Evolutionary conservation across 192 early-diverging fungal species (phyloP), one percentile per base, ranked within the genome.

Genomic region (Gigaspora rosea): DNA sequence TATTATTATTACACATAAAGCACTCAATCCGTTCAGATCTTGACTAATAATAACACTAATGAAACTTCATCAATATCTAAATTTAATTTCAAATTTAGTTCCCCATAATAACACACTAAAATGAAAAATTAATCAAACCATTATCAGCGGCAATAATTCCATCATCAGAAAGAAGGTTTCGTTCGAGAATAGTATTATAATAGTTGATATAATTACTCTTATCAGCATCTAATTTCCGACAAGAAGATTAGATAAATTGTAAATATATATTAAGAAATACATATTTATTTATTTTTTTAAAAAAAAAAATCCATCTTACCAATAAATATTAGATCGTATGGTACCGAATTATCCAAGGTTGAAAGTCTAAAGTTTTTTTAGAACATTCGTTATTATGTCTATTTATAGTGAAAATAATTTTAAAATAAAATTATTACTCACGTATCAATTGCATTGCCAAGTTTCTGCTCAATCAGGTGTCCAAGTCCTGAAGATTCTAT

Each of bases 91-190:
- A 33, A 33, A 35, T 48, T 47, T n/a, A 16, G 5, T 27, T 27
- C 4, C 4, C 16, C 41, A 48, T 67, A 7, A 27, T 9, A 32
- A 32, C 13, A 10, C 8, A 33, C 27, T 27, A 15, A 70, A 61
- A 61, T 59, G 16, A 16, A 59, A 46, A 13, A 72, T 15, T 18
- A 73, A 50, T 12, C 15, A 76, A 81, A 74, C 82, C 81, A 79
- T 94, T 94, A 76, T 94, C 93, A 0, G 82, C 86, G 18, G 92
- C 73, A 22, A 94, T 85, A 27, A 89, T 69, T 8, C 93, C 93
- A 20, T 80, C 35, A 9, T 87, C 81, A 2, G 84, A 27, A 7
- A 94, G 78, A 12, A 93, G 76, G 16, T 85, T 76, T n/a, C 83
- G 80, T n/a, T 91, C 86, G 41, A 94, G 75, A 59, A 91, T 84